phyloP scores from a whole-genome alignment of 352 stramenopile species.

The Phytopythium kandeliae region DNA sequence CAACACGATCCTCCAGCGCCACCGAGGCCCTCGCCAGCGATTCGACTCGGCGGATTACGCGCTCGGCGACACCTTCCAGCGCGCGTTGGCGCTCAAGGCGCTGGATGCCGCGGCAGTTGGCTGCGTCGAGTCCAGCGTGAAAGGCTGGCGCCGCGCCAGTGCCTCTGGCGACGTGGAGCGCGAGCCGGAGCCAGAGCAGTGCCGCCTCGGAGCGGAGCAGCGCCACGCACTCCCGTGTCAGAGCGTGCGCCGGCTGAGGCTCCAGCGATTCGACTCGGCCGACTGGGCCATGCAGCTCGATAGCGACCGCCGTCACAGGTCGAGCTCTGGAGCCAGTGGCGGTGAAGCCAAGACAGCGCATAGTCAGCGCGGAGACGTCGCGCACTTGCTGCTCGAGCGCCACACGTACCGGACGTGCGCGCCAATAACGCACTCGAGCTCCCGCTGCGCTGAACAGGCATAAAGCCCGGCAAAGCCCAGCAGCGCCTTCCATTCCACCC shows the following conservation, averaged over 20 bases:
- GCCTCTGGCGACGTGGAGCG: slow-evolving; percentile 18
- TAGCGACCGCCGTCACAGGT: slow-evolving; percentile 4
- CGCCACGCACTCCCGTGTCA: slow-evolving; percentile 17
- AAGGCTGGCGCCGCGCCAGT: slow-evolving; percentile 9
- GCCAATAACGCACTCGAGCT: slow-evolving; percentile 19
- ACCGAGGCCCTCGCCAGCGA: slow-evolving; percentile 44
- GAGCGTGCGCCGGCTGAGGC: slow-evolving; percentile 39
- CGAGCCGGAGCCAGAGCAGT: slow-evolving; percentile 31
- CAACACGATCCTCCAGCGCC: slow-evolving; percentile 44
- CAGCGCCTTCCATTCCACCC: background rate
- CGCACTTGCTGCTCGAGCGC: slow-evolving; percentile 54
- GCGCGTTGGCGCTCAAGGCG: slow-evolving; percentile 3
- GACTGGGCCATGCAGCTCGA: slow-evolving; percentile 54
- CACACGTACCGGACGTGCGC: slow-evolving; percentile 48
- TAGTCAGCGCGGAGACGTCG: slow-evolving; percentile 20
- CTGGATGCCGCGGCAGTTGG: slow-evolving; percentile 6
- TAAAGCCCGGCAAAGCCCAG: background rate
- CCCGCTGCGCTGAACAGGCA: slow-evolving; percentile 14
- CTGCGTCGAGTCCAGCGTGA: slow-evolving; percentile 7
- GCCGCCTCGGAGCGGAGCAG: background rate
- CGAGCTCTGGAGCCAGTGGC: background rate
- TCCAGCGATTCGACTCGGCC: slow-evolving; percentile 74
- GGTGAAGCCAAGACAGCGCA: background rate
- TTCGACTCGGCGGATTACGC: slow-evolving; percentile 75
- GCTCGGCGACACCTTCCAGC: slow-evolving; percentile 28